These are phyloP conservation scores for Silene noctiflora DNA, from an alignment of 179 eudicot genomes.

Conservation along the genomic window DNA sequence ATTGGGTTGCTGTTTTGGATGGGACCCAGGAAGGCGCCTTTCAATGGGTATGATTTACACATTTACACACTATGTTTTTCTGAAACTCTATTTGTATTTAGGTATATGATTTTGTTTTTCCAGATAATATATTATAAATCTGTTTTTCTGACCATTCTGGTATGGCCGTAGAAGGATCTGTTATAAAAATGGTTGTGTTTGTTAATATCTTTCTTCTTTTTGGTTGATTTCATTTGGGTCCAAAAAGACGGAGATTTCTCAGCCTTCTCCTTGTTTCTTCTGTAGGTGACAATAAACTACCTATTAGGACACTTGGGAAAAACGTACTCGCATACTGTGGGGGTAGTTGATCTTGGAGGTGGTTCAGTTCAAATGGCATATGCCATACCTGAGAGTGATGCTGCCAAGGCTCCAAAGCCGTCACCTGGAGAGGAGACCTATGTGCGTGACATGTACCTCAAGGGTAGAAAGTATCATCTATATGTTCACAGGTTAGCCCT, in stretches of 20 bases:
- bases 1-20: slow-evolving; percentile 84
- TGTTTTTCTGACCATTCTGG: background rate
- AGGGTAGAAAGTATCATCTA: slow-evolving; percentile 69
- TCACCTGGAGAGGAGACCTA: slow-evolving; percentile 72
- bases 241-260: slow-evolving; percentile 8
- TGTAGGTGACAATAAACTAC: slow-evolving; percentile 89
- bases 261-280: slow-evolving; percentile 15
- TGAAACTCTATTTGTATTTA: background rate
- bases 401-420: slow-evolving; percentile 75
- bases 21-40: slow-evolving; percentile 97
- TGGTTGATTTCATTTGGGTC: background rate
- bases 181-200: background rate
- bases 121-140: background rate
- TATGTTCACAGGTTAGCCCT: slow-evolving; percentile 83
- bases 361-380: slow-evolving; percentile 99
- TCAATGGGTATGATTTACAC: slow-evolving; percentile 70
- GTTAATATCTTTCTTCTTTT: background rate
- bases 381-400: slow-evolving; percentile 88
- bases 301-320: slow-evolving; percentile 80
- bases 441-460: slow-evolving; percentile 87
- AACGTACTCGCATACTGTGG: slow-evolving; percentile 68
- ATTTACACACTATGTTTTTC: background rate
- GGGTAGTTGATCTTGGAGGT: slow-evolving; percentile 99
- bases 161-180: background rate
- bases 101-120: slow-evolving; percentile 6